Base-by-base conservation (phyloP, 2,329 filamentous ascomycete genomes). In the Aspergillus quadricinctus region DNA sequence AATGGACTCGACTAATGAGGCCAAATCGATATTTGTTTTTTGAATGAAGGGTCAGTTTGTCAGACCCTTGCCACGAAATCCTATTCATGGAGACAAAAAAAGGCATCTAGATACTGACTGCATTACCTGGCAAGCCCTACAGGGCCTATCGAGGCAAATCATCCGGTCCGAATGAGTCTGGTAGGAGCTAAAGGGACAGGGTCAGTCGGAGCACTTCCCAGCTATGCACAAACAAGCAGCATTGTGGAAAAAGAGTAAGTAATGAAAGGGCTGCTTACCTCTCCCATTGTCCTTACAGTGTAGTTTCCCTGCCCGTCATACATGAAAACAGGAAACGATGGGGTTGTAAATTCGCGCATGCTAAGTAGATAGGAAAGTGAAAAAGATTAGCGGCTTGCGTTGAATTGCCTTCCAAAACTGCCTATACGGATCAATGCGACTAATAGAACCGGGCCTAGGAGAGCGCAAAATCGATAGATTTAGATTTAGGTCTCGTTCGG, bases 251-350 rank as follows among this genome's bases (percentile, higher is more conserved):
- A 31, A 8, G 17, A 17, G 14, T 4, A 11, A 25, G 19, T 4
- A 21, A 45, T 45, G 46, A 7, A 60, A 25, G n/a, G 25, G 29
- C 14, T 23, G 61, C 61, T 56, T 67, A 76, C 75, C 66, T 77
- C 72, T 41, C 68, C 69, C 61, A 76, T 74, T 3, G 70, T 74
- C 60, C 63, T 67, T 35, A 73, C 53, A 19, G 57, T 66, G 53
- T 69, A 92, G 58, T 87, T 83, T 2, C 87, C 88, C 60, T 92
- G 83, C 72, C 87, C 88, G 73, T 95, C 92, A 74, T 95, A 96
- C 93, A 97, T 96, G 71, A 96, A 86, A 55, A 99, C 83, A 0
- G 92, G 93, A 57, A 84, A 86, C 5, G 80, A 76, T n/a, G 85
- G 69, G 6, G 81, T 73, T 63, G 85, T 88, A 67, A 92, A 92